Evolutionary conservation across 2,329 filamentous ascomycete genomes (phyloP), one percentile per base, ranked within the genome.

Genomic region (Clarireedia paspali): DNA sequence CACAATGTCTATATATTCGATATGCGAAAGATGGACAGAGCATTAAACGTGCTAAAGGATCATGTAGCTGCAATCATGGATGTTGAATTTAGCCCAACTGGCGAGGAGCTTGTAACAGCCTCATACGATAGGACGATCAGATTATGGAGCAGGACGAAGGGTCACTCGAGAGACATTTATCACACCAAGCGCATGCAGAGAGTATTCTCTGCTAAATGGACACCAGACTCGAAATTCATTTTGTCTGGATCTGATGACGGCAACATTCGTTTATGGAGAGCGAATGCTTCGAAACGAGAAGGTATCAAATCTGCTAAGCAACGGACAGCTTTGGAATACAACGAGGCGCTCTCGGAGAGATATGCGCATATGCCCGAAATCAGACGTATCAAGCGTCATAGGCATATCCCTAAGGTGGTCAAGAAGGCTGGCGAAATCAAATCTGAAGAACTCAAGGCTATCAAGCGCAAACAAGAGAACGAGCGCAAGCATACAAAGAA

Each of bases 361-460:
- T 99, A 91, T 74, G 82, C 84, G 60, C 94, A 99, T 72, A 96
- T 99, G 91, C 94, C 94, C 50, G 92, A 99, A 73, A 88, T 99
- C 64, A 83, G 84, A 65, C 83, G 95, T 54, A 99, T 99, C 71
- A 86, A 86, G 66, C 82, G 91, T 52, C 94, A 99, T 72, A 83
- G 94, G 60, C 94, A 97, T 73, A 75, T 96, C 60, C 94, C 94
- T 20, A 89, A 91, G 77, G 84, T 91, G 56, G 84, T 97, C 63
- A 96, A 96, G 85, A 97, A 96, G 82, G 92, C 92, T 4, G 84
- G 81, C 49, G 88, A 96, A 77, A 97, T 97, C 74, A 99, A 99
- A 83, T 75, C 76, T 57, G 90, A 95, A 68, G 94, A 97, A 72
- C 72, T 96, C 66, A 84, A 84, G 72, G 82, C 89, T 36, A 88